Evolutionary conservation across 1,139 yeast genomes (phyloP).

Genomic region (Ogataea hybrid): DNA sequence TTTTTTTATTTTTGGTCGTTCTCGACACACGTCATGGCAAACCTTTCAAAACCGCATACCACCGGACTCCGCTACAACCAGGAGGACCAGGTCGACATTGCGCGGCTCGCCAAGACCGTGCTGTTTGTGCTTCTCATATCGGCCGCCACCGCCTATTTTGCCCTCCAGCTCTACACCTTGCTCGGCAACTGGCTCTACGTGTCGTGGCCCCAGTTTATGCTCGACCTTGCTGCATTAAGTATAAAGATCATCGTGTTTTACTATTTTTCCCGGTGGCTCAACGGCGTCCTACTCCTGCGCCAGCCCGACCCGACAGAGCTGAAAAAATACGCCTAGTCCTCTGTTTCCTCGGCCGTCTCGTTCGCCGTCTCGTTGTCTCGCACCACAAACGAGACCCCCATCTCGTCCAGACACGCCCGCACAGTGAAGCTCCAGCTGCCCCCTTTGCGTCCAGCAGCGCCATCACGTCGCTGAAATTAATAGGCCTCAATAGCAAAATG

Average conservation of each 20-base stretch:
- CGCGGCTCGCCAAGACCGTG: constrained; percentile 19
- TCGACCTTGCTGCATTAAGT: constrained; percentile 15
- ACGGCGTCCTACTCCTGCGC: constrained; percentile 22
- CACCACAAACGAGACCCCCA: constrained; percentile 29
- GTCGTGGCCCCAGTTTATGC: constrained; percentile 6
- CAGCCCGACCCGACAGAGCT: constrained; percentile 27
- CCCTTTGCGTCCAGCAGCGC: constrained; percentile 11
- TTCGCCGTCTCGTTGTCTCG: constrained; percentile 2
- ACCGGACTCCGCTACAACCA: constrained; percentile 20
- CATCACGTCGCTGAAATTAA: constrained; percentile 19
- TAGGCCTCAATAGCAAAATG: constrained; percentile 25
- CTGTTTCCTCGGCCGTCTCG: neutral
- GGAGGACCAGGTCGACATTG: constrained; percentile 22
- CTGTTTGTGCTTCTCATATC: constrained; percentile 17
- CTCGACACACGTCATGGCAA: constrained; percentile 4
- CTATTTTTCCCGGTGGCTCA: constrained; percentile 20
- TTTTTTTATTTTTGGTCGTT: neutral
- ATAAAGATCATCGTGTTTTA: constrained; percentile 16
- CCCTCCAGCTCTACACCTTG: constrained; percentile 14
- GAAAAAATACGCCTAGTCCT: constrained; percentile 23
- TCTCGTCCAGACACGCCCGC: constrained; percentile 24
- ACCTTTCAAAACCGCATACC: neutral
- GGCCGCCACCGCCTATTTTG: constrained; percentile 14
- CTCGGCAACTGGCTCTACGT: constrained; percentile 10
- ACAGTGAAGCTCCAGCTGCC: constrained; percentile 19